Conservation (phyloP, 2,329 filamentous ascomycete species). For the Trichoderma sp. region DNA sequence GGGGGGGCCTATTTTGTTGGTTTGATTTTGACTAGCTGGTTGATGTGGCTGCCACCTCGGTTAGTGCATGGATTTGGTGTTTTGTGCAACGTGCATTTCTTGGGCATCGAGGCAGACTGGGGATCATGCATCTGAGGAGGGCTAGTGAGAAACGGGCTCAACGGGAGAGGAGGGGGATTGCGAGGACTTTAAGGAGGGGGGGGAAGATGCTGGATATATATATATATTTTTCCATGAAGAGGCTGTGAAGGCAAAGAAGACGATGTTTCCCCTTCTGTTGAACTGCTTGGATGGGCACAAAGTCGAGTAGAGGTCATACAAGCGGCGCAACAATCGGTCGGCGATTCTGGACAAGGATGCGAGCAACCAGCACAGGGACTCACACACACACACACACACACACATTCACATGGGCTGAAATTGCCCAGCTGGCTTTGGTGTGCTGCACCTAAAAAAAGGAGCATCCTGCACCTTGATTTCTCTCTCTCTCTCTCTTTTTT, state of each 20-base stretch:
- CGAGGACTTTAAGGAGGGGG: not conserved
- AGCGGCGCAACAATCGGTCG: not conserved
- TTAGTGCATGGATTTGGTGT: not conserved
- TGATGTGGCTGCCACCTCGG: not conserved
- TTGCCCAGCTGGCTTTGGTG: not conserved
- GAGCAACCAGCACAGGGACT: not conserved
- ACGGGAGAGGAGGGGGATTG: not conserved
- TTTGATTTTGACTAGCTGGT: not conserved
- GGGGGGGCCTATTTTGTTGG: not conserved
- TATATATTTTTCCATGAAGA: not conserved
- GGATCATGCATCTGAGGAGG: not conserved
- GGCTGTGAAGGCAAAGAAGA: too few relatives aligned
- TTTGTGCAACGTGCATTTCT: not conserved
- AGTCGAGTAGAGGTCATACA: not conserved
- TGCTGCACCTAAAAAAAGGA: not conserved
- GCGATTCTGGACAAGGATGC: not conserved
- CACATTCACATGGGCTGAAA: not conserved
- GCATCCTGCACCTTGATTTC: not conserved
- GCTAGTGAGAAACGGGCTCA: not conserved
- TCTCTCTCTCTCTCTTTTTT: not conserved
- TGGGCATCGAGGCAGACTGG: not conserved
- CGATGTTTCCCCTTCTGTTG: not conserved
- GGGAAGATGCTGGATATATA: not conserved
- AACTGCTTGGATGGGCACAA: not conserved
- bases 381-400: not conserved